phyloP scores from a whole-genome alignment of 2,329 filamentous ascomycete genomes.

The Pestalotiopsis sp. region DNA sequence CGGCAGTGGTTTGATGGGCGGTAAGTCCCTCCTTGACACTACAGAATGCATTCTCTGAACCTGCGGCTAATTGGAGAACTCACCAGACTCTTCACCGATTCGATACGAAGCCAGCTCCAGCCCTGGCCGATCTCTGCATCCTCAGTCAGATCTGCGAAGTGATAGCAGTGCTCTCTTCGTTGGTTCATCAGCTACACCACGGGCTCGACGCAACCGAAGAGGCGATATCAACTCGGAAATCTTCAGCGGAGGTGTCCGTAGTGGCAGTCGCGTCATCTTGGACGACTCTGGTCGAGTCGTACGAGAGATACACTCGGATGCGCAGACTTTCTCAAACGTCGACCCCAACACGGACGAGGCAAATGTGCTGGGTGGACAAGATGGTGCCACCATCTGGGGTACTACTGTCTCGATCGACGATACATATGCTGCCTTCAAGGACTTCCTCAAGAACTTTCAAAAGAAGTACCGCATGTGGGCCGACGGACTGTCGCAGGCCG shows the following conservation, averaged over 20 bases:
- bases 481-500: conserved; percentile 79
- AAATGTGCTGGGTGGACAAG: conserved; percentile 79
- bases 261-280: conserved; percentile 58
- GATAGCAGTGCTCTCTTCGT: conserved; percentile 90
- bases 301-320: conserved; percentile 61
- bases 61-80: conserved; percentile 12
- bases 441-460: conserved; percentile 90
- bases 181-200: conserved; percentile 58
- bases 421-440: conserved; percentile 84
- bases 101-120: conserved; percentile 90
- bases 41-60: background rate
- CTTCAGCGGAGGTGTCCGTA: conserved; percentile 56
- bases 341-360: conserved; percentile 91
- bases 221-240: conserved; percentile 88
- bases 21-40: conserved; percentile 45
- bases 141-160: conserved; percentile 74
- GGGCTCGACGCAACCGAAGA: conserved; percentile 63
- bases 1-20: conserved; percentile 57
- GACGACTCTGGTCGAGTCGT: conserved; percentile 62
- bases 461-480: conserved; percentile 92
- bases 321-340: conserved; percentile 62
- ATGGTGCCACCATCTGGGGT: conserved; percentile 89
- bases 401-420: conserved; percentile 95
- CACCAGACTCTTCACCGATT: conserved; percentile 85
- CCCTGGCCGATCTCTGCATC: conserved; percentile 66